Evolutionary conservation across 2,329 filamentous ascomycete genomes (phyloP).

Genomic region (Pleomassaria siparia): DNA sequence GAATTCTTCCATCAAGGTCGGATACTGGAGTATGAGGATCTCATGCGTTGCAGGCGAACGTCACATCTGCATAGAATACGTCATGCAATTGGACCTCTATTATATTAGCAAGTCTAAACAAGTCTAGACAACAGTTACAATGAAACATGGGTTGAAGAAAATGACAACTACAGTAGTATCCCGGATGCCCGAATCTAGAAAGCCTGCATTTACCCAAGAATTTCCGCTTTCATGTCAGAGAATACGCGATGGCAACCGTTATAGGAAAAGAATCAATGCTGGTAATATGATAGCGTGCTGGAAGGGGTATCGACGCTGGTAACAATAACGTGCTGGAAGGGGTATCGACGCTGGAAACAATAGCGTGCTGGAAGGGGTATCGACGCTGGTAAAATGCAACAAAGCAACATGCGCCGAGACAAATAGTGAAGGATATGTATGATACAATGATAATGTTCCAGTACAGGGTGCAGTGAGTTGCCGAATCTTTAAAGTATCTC

Average conservation of each 20-base stretch:
- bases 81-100: conserved; percentile 7
- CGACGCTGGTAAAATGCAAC: background rate
- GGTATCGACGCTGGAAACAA: background rate
- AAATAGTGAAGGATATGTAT: background rate
- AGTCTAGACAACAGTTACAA: conserved; percentile 16
- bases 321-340: background rate
- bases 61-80: conserved; percentile 14
- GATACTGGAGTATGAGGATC: background rate
- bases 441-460: too few relatives aligned
- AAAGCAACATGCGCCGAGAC: background rate
- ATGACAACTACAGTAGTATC: conserved; percentile 6
- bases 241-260: too few relatives aligned
- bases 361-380: background rate
- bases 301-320: background rate
- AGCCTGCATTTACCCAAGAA: conserved; percentile 15
- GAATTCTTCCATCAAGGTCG: background rate
- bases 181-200: conserved; percentile 6
- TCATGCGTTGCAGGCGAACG: conserved; percentile 13
- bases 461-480: too few relatives aligned
- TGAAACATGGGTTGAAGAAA: conserved; percentile 3
- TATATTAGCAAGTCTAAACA: conserved; percentile 1
- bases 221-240: background rate
- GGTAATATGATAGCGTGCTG: background rate
- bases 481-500: too few relatives aligned
- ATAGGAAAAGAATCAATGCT: conserved; percentile 1